Evolutionary conservation across 331 rosid genomes (phyloP), one percentile per base, ranked within the genome.

Genomic region (Stylosanthes scabra): DNA sequence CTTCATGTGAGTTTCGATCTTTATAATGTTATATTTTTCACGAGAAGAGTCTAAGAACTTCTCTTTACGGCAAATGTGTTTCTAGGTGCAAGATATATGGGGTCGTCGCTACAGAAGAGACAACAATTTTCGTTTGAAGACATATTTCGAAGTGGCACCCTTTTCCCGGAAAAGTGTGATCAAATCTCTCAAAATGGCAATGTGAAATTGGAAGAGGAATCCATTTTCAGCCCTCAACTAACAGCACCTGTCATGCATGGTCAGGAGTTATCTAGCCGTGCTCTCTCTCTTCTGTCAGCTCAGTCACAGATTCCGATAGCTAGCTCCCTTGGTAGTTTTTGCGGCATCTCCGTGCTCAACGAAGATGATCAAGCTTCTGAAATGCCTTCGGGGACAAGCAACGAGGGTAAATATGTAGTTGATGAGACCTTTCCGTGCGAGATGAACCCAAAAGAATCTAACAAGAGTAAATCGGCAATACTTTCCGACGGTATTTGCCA

Each of bases 221-320:
- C 85, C 7, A 49, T 74, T 29, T 81, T 76, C 59, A 60, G 76
- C 29, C 70, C 81, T 83, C 93, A 74, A 66, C 72, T 68, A 14
- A 74, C 79, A 68, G 65, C 71, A 46, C 71, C 88, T 8, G 7
- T 49, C 52, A 70, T 72, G 51, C 81, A 45, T 45, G 72, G 78
- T 67, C 92, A 82, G 61, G 86, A 82, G 60, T 55, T 59, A 63
- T 75, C 87, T 14, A 79, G 81, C 61, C 59, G 86, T 86, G 97
- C 90, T 92, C 93, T 88, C 96, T 92, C 97, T 92, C 97, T 92
- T 89, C 96, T 92, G 96, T 89, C 97, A 92, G 68, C 83, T 67
- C 93, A 82, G 71, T 78, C 93, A 40, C 87, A 77, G 62, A 83
- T 71, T 81, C 82, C 80, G 1, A 25, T 54, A 11, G 41, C 83